These are phyloP conservation scores for Chytridium lagenaria DNA, from an alignment of 371 early-diverging fungal species.

Conservation along the genomic window DNA sequence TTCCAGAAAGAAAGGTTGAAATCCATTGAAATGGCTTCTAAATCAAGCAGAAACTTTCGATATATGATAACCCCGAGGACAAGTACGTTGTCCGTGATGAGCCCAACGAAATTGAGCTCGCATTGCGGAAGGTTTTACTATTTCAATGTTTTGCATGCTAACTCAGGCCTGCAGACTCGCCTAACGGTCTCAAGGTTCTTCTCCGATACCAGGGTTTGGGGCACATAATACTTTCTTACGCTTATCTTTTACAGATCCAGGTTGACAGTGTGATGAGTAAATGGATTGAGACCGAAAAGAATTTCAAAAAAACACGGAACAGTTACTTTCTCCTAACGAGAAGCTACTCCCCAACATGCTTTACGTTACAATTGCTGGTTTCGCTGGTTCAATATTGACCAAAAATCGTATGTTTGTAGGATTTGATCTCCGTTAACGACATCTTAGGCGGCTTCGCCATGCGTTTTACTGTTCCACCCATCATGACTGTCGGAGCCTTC, in stretches of 20 bases:
- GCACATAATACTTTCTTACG: too few species aligned
- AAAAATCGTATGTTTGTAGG: constrained; percentile 40
- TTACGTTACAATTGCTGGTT: constrained; percentile 47
- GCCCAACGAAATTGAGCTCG: constrained; percentile 36
- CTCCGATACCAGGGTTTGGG: constrained; percentile 25
- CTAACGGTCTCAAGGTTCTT: constrained; percentile 32
- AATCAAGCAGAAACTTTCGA: constrained; percentile 34
- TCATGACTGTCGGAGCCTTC: constrained; percentile 27
- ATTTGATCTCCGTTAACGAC: neutral
- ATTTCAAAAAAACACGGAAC: constrained; percentile 1
- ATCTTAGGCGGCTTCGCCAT: constrained; percentile 7
- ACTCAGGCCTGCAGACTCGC: constrained; percentile 20
- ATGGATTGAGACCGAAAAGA: constrained; percentile 39
- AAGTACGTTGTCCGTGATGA: constrained; percentile 22
- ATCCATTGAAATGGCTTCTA: too few species aligned
- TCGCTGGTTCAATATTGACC: constrained; percentile 47
- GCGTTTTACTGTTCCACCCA: constrained; percentile 27
- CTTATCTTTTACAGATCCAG: constrained; percentile 4
- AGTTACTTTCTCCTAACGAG: constrained; percentile 36
- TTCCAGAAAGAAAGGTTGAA: too few species aligned
- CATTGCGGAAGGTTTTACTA: constrained; percentile 34
- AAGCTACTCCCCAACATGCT: constrained; percentile 43
- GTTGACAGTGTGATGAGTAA: constrained; percentile 33
- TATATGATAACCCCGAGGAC: constrained; percentile 38
- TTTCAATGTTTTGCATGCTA: neutral